phyloP scores from a whole-genome alignment of 495 filamentous ascomycete species.

The Haplographium delicatum region DNA sequence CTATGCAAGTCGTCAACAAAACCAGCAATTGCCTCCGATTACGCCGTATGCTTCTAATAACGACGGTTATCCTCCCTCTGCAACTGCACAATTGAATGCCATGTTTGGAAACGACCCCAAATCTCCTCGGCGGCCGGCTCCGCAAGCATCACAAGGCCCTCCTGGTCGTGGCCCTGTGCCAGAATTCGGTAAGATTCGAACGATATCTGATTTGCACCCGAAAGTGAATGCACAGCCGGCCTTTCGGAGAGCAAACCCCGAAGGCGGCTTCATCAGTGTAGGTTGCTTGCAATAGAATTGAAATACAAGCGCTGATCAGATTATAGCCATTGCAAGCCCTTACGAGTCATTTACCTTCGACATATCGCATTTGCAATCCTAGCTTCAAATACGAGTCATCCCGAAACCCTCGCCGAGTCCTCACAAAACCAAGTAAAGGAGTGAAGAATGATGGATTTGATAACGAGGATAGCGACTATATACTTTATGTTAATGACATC shows the following conservation, averaged over 20 bases:
- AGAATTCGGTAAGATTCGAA: slow-evolving; percentile 74
- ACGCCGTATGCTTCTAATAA: slow-evolving; percentile 57
- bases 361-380: slow-evolving; percentile 98
- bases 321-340: slow-evolving; percentile 88
- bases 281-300: slow-evolving; percentile 31
- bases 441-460: slow-evolving; percentile 99
- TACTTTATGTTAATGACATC: slow-evolving; percentile 98
- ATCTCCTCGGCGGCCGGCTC: slow-evolving; percentile 57
- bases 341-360: slow-evolving; percentile 87
- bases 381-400: slow-evolving; percentile 99
- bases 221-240: slow-evolving; percentile 81
- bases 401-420: slow-evolving; percentile 89
- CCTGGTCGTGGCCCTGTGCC: slow-evolving; percentile 71
- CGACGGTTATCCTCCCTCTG: slow-evolving; percentile 60
- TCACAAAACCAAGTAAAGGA: slow-evolving; percentile 99
- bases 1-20: slow-evolving; percentile 39
- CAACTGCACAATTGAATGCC: slow-evolving; percentile 62
- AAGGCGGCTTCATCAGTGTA: slow-evolving; percentile 98
- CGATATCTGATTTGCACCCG: slow-evolving; percentile 69
- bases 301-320: neutral
- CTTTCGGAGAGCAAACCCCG: slow-evolving; percentile 89
- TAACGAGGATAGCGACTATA: slow-evolving; percentile 99
- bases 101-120: slow-evolving; percentile 68
- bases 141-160: slow-evolving; percentile 41
- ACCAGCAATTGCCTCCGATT: slow-evolving; percentile 63